These are phyloP conservation scores for Cucumis cinereus DNA, from an alignment of 306 rosid species.

Conservation along the genomic window DNA sequence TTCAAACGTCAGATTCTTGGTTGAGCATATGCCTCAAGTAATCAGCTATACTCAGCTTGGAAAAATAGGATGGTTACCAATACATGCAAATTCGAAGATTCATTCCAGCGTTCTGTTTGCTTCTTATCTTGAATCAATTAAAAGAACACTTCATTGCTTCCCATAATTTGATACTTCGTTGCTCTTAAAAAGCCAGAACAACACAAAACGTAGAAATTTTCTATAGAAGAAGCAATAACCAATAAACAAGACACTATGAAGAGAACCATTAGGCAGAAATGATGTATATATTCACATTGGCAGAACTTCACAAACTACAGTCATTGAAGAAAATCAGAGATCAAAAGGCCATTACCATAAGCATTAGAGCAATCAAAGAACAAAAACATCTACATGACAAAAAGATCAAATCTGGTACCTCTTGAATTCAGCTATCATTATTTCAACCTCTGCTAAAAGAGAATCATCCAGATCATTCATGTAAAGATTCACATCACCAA, in stretches of 20 bases:
- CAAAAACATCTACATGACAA: background rate
- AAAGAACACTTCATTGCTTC: background rate
- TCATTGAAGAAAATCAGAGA: background rate
- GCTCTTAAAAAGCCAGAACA: background rate
- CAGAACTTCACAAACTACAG: background rate
- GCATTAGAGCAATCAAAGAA: slow-evolving; percentile 6
- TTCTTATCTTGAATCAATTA: background rate
- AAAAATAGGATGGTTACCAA: background rate
- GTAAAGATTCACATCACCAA: slow-evolving; percentile 88
- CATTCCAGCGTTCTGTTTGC: background rate
- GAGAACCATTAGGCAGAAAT: background rate
- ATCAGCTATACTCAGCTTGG: too few relatives aligned
- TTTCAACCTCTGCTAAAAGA: slow-evolving; percentile 72
- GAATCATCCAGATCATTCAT: slow-evolving; percentile 70
- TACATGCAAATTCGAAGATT: background rate
- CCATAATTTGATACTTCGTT: background rate
- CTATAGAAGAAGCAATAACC: background rate
- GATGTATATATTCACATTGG: background rate
- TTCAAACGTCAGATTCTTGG: too few relatives aligned
- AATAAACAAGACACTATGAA: background rate
- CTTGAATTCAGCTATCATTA: slow-evolving; percentile 81
- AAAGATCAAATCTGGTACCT: slow-evolving; percentile 34
- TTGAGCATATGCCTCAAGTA: too few relatives aligned
- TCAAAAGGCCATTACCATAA: background rate
- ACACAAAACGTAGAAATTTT: background rate